Evolutionary conservation across 1,284 basidiomycete species (phyloP).

Genomic region (Cryptococcus floricola): DNA sequence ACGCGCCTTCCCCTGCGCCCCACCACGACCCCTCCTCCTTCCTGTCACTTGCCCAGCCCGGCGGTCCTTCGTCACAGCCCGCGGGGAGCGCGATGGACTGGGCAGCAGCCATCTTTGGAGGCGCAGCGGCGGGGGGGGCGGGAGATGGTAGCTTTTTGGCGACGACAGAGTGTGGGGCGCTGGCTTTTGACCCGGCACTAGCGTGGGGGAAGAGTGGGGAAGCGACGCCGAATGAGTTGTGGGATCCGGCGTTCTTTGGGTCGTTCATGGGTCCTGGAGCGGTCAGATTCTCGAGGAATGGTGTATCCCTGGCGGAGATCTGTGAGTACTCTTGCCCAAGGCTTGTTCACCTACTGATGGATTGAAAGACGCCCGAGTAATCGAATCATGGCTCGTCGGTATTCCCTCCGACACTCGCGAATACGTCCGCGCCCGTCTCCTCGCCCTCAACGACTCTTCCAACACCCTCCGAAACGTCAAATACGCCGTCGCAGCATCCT

Average conservation of each 20-base stretch:
- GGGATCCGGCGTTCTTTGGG: slow-evolving; percentile 15
- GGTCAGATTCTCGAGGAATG: slow-evolving; percentile 22
- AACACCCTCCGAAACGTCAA: slow-evolving; percentile 23
- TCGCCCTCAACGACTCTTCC: slow-evolving; percentile 25
- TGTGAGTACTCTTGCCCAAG: slow-evolving; percentile 10
- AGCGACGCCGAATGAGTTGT: slow-evolving; percentile 9
- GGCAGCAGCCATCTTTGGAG: neutral
- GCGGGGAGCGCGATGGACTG: neutral
- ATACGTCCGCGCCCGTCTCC: slow-evolving; percentile 22
- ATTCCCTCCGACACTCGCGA: slow-evolving; percentile 25
- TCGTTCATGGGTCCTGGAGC: neutral
- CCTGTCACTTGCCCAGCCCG: neutral
- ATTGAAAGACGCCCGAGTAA: slow-evolving; percentile 22
- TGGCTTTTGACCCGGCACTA: slow-evolving; percentile 13
- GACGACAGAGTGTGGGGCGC: slow-evolving; percentile 11
- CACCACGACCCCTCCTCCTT: neutral
- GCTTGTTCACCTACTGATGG: neutral
- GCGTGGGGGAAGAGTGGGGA: slow-evolving; percentile 6
- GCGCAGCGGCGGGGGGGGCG: too few species aligned
- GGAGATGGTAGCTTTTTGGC: slow-evolving; percentile 1
- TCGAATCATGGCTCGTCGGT: slow-evolving; percentile 31
- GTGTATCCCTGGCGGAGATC: slow-evolving; percentile 29
- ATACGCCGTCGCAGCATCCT: slow-evolving; percentile 28
- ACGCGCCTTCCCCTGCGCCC: neutral
- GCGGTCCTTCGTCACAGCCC: neutral